Conservation (phyloP, 257 asterid genomes). For the Phtheirospermum japonicum region DNA sequence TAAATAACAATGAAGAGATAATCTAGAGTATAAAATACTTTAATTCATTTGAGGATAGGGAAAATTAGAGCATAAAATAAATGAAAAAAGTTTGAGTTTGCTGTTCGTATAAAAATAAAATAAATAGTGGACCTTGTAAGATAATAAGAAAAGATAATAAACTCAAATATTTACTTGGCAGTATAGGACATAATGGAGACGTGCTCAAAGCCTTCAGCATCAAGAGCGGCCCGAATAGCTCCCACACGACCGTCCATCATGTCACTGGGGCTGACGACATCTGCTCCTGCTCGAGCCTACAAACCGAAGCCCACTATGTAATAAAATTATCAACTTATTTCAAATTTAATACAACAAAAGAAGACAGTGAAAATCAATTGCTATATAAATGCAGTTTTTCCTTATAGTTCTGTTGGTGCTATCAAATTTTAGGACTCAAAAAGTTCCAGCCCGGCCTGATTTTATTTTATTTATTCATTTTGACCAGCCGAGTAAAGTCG, state of each 20-base stretch:
- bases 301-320: constrained; percentile 16
- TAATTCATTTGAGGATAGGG: too few species aligned
- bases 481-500: background rate
- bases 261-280: constrained; percentile 96
- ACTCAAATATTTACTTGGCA: constrained; percentile 58
- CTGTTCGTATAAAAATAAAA: constrained; percentile 8
- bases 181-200: constrained; percentile 96
- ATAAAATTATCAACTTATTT: constrained; percentile 12
- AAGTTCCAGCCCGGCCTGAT: too few species aligned
- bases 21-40: too few species aligned
- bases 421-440: background rate
- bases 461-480: background rate
- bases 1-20: too few species aligned
- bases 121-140: constrained; percentile 1
- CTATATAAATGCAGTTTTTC: constrained; percentile 5
- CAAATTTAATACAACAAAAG: background rate
- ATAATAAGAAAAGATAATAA: background rate
- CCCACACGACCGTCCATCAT: constrained; percentile 99
- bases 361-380: background rate
- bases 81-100: background rate
- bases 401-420: background rate
- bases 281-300: constrained; percentile 99
- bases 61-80: too few species aligned
- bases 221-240: constrained; percentile 89
- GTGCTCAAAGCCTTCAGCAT: constrained; percentile 80